phyloP scores from a whole-genome alignment of 768 basidiomycete genomes.

The Leccinum imitatum region DNA sequence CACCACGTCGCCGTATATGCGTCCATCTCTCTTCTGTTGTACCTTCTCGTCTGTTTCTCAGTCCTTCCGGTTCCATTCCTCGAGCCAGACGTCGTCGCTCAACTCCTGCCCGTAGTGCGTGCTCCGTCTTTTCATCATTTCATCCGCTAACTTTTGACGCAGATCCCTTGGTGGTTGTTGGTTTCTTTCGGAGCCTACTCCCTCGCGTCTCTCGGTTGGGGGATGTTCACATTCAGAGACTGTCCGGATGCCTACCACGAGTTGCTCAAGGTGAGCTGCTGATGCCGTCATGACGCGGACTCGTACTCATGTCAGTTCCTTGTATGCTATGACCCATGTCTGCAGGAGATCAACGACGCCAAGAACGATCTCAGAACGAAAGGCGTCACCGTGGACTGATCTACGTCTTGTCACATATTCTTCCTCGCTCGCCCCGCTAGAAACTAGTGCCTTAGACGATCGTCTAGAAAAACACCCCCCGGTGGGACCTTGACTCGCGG shows the following conservation, averaged over 20 bases:
- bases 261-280: slow-evolving; percentile 47
- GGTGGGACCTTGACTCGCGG: not conserved
- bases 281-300: not conserved
- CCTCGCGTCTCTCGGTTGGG: slow-evolving; percentile 74
- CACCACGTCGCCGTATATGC: slow-evolving; percentile 50
- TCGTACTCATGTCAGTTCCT: not conserved
- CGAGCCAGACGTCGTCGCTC: not conserved
- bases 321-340: not conserved
- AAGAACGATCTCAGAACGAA: slow-evolving; percentile 57
- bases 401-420: not conserved
- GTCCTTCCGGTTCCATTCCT: slow-evolving; percentile 18
- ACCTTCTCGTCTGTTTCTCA: slow-evolving; percentile 43
- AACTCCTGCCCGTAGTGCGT: slow-evolving; percentile 21
- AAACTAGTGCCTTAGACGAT: no score
- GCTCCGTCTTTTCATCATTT: slow-evolving; percentile 52
- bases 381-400: slow-evolving; percentile 61
- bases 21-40: slow-evolving; percentile 45
- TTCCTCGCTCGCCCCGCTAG: not conserved
- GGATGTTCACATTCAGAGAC: slow-evolving; percentile 69
- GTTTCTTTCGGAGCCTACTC: slow-evolving; percentile 80
- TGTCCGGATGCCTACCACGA: slow-evolving; percentile 79
- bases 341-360: slow-evolving; percentile 59
- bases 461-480: not conserved
- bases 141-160: not conserved
- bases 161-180: slow-evolving; percentile 84